These are phyloP conservation scores for Leishmania martiniquensis DNA, from an alignment of 208 protist species.

Conservation along the genomic window DNA sequence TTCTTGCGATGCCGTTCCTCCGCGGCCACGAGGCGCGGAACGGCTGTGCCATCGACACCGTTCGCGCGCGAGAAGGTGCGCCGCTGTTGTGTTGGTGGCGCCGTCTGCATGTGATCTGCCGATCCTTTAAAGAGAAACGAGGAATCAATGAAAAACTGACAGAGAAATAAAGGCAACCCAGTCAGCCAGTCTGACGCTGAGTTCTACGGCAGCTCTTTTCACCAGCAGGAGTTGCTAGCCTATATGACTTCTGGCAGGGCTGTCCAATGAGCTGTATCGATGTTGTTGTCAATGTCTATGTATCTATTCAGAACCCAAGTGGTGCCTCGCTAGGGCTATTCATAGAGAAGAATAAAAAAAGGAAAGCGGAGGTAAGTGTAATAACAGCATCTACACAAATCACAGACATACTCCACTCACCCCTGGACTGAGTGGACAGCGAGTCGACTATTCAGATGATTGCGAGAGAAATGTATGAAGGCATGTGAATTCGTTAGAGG, in stretches of 20 bases:
- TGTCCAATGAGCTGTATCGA: not conserved
- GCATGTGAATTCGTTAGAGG: not conserved
- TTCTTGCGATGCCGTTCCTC: slow-evolving; percentile 28
- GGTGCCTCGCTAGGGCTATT: not conserved
- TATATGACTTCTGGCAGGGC: not conserved
- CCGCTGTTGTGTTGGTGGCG: slow-evolving; percentile 1
- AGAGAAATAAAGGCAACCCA: not conserved
- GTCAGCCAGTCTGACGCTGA: not conserved
- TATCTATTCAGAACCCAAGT: not conserved
- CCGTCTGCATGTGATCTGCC: slow-evolving; percentile 4
- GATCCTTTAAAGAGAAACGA: not conserved
- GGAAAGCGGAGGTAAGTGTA: not conserved
- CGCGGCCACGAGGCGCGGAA: slow-evolving; percentile 19
- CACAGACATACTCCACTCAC: not conserved
- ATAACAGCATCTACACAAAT: not conserved
- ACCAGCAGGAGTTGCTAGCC: not conserved
- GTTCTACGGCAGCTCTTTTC: not conserved
- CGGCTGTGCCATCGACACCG: slow-evolving; percentile 8
- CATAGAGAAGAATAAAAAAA: not conserved
- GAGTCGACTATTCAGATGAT: not conserved
- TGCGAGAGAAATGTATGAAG: not conserved
- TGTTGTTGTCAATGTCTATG: not conserved
- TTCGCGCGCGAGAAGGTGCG: slow-evolving; percentile 27
- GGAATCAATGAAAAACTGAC: not conserved
- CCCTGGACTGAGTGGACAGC: not conserved